These are phyloP conservation scores for Lactarius quietus DNA, from an alignment of 768 basidiomycete genomes.

Conservation along the genomic window DNA sequence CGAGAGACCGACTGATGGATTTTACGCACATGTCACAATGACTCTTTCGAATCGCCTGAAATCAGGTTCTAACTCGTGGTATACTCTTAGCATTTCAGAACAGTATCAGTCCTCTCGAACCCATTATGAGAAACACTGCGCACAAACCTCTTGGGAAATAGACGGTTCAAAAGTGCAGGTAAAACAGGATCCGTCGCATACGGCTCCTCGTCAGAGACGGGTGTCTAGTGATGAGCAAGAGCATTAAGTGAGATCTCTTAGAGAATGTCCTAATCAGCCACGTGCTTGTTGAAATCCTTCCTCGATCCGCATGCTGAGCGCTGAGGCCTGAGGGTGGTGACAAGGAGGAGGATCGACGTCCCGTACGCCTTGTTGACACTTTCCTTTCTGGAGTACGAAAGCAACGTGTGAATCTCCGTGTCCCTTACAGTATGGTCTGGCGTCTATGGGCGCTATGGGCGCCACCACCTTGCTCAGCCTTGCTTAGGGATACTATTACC, in stretches of 20 bases:
- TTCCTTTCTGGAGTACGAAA: too few relatives aligned
- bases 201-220: conserved; percentile 55
- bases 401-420: too few relatives aligned
- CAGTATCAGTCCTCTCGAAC: not conserved
- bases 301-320: conserved; percentile 57
- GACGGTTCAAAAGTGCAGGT: conserved; percentile 54
- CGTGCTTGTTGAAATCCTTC: conserved; percentile 62
- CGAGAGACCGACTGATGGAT: not conserved
- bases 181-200: conserved; percentile 61
- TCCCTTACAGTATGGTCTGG: too few relatives aligned
- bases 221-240: conserved; percentile 37
- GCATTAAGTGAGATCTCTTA: not conserved
- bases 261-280: not conserved
- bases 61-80: conserved; percentile 53
- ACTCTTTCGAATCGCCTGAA: conserved; percentile 56
- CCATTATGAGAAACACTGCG: not conserved
- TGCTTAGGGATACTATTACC: too few relatives aligned
- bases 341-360: too few relatives aligned
- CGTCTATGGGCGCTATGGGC: too few relatives aligned
- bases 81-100: conserved; percentile 34
- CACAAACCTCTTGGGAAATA: conserved; percentile 46
- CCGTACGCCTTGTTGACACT: too few relatives aligned
- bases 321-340: too few relatives aligned
- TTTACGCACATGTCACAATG: conserved; percentile 45
- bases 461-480: too few relatives aligned